These are phyloP conservation scores for Helotiales sp. DNA, from an alignment of 2,329 filamentous ascomycete species.

Conservation along the genomic window DNA sequence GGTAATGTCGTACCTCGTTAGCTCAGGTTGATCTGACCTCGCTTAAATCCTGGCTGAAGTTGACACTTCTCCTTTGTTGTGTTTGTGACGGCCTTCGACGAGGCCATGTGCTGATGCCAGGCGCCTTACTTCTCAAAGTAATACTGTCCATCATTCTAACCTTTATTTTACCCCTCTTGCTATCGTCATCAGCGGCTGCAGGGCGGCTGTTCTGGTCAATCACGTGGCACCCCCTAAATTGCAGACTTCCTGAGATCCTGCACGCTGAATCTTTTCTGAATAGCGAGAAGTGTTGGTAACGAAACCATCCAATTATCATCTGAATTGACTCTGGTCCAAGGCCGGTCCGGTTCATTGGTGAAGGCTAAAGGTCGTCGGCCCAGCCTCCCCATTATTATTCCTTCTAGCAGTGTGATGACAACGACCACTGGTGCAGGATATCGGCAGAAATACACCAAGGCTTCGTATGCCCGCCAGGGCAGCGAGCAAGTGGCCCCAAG, in stretches of 20 bases:
- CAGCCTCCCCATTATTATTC: conserved; percentile 16
- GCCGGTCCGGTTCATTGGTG: neutral
- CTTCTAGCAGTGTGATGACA: conserved; percentile 15
- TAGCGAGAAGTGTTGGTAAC: neutral
- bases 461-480: neutral
- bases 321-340: neutral
- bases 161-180: neutral
- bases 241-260: conserved; percentile 7
- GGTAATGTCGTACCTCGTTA: no score
- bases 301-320: neutral
- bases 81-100: neutral
- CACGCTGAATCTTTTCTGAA: conserved; percentile 9
- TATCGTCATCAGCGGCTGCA: neutral
- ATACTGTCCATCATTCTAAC: neutral
- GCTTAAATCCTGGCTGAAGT: neutral
- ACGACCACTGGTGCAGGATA: neutral
- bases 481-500: neutral
- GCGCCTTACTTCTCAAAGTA: neutral
- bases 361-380: conserved; percentile 10
- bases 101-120: neutral
- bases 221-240: conserved; percentile 6
- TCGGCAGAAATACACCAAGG: conserved; percentile 4
- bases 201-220: neutral
- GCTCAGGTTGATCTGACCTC: neutral
- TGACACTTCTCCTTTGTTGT: neutral